Evolutionary conservation across 1,284 basidiomycete genomes (phyloP).

Genomic region (Xerocomus nothofagi): DNA sequence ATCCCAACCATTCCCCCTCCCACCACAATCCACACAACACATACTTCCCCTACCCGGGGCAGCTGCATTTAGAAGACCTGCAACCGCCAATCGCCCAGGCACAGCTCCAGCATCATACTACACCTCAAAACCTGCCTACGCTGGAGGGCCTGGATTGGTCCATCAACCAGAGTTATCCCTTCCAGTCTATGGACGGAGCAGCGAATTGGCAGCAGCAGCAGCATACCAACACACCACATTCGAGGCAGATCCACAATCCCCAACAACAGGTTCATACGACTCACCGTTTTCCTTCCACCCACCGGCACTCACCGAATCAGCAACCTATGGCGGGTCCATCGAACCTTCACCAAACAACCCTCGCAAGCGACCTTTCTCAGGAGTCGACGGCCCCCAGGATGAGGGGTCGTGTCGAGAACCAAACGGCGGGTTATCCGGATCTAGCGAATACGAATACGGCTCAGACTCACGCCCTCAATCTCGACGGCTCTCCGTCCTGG

Average conservation of each 20-base stretch:
- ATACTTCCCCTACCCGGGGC: conserved; percentile 47
- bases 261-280: conserved; percentile 39
- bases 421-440: conserved; percentile 27
- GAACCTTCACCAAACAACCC: conserved; percentile 43
- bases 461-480: conserved; percentile 70
- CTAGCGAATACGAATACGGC: conserved; percentile 57
- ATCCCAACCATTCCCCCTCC: conserved; percentile 34
- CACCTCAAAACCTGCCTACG: conserved; percentile 45
- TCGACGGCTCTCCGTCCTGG: conserved; percentile 78
- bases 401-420: conserved; percentile 40
- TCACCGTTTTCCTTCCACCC: conserved; percentile 82
- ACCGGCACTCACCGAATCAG: conserved; percentile 50
- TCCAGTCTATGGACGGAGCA: conserved; percentile 39
- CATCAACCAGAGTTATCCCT: conserved; percentile 45
- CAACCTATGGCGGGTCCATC: conserved; percentile 31
- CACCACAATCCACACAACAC: conserved; percentile 42
- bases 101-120: conserved; percentile 62
- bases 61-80: conserved; percentile 41
- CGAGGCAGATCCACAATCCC: conserved; percentile 35
- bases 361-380: conserved; percentile 64
- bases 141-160: conserved; percentile 53
- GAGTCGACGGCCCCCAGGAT: conserved; percentile 52
- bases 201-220: conserved; percentile 35
- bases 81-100: conserved; percentile 55
- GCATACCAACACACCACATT: conserved; percentile 30